Base-by-base conservation (phyloP, 495 filamentous ascomycete species). In the Arthonia radiata region DNA sequence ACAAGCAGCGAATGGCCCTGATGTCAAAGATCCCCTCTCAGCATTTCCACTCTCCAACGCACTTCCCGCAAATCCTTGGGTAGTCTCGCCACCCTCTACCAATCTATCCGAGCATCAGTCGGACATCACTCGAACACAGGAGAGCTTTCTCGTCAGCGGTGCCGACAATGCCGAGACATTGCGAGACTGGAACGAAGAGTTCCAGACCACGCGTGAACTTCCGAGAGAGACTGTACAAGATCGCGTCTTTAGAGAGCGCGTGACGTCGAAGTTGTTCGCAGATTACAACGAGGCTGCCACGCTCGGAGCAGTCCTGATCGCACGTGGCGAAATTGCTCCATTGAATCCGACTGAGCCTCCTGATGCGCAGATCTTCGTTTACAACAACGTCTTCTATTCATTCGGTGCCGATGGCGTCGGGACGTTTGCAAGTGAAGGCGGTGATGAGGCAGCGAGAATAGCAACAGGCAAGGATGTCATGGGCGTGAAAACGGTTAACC, bases 351-450 rank as follows among this genome's bases (percentile, higher is more conserved):
- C 83, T 1, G 89, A 99, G 49, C 67, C 56, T 26, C 63, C 57
- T 25, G 81, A 94, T 47, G 89, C 89, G 2, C 89, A 94, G 52
- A 99, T 99, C 35, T 99, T 92, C 43, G 81, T 99, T 10, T 94
- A 93, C 52, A 94, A 94, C 56, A 94, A 94, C 50, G 74, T 99
- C 31, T 99, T 99, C 56, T 94, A 83, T 56, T 94, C 86, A 2
- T 93, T 91, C 40, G 89, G 89, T 35, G 86, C 83, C 23, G 89
- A 99, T 44, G 89, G 89, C 23, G 86, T 94, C 27, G 82, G 83
- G 17, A 99, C 89, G 17, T 99, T 99, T 52, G 77, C 78, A 15
- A 76, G 67, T 15, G 86, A 94, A 53, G 89, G 89, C 32, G 89
- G 89, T 11, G 83, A 99, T 42, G 89, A 99, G 49, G 89, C 89